Base-by-base conservation (phyloP, 176 grass and related monocot species). In the Elaeis guineensis region DNA sequence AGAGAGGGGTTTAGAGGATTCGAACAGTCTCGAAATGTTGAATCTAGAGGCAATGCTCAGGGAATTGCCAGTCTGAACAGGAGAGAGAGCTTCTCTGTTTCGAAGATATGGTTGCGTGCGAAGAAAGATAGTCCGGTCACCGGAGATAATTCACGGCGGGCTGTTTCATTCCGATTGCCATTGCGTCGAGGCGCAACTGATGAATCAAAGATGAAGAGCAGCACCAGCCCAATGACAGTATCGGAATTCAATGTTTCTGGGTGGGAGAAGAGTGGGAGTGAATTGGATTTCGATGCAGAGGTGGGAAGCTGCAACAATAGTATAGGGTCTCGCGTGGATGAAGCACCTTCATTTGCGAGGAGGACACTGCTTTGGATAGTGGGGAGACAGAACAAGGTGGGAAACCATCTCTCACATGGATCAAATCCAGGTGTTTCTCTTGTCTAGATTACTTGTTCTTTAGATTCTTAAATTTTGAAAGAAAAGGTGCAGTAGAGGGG, bases 101-200 rank as follows among this genome's bases (percentile, higher is more conserved):
- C 93, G 28, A 92, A 92, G 74, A 86, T 67, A 17, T 98, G 93
- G 93, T 78, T 98, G 78, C 80, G 83, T 49, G 59, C 71, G 57
- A 72, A 75, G 19, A 88, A 85, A 65, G 84, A 92, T n/a, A 44
- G 39, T 56, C 56, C 16, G 2, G 35, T 62, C 22, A 51, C 8
- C 2, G 82, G 21, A 18, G 19, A 79, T 25, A 57, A 72, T 17
- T 80, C 80, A 50, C 63, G 93, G 66, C 79, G 84, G 25, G 76
- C 93, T 21, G 44, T 79, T 60, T 98, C 93, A 44, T 98, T 98
- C 80, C 81, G 87, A 49, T 83, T 83, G 79, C 84, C 87, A 14
- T 48, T 92, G 29, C 69, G 70, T 53, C 79, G 75, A 54, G 17
- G 82, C 39, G 61, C 72, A 16, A 20, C 59, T 39, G 52, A 28